These are phyloP conservation scores for Coccomyxa subellipsoidea DNA, from an alignment of 163 green algal species.

Conservation along the genomic window DNA sequence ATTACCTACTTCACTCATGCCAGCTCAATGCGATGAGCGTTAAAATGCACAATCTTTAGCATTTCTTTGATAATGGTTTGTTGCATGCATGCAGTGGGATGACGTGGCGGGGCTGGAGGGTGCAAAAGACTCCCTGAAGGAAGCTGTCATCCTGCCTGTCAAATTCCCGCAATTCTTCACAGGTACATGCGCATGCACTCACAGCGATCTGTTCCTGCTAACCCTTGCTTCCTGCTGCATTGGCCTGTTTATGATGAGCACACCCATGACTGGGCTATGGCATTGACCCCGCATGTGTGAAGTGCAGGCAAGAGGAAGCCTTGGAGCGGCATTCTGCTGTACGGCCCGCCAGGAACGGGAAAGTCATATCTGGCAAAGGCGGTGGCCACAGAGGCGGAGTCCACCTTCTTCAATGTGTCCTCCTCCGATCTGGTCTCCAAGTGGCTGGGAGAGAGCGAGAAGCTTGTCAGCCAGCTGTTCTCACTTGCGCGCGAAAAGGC, in stretches of 20 bases:
- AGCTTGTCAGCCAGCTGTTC: slow-evolving; percentile 94
- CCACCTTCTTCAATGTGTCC: slow-evolving; percentile 91
- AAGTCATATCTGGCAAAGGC: slow-evolving; percentile 99
- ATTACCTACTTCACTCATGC: too few relatives aligned
- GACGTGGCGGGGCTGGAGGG: slow-evolving; percentile 96
- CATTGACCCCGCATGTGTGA: not conserved
- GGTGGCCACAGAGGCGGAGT: slow-evolving; percentile 97
- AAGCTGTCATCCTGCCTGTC: slow-evolving; percentile 97
- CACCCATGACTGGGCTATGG: too few relatives aligned
- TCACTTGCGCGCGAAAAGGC: slow-evolving; percentile 83
- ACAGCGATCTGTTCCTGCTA: too few relatives aligned
- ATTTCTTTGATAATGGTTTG: not conserved
- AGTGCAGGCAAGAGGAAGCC: slow-evolving; percentile 93
- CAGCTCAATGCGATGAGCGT: too few relatives aligned
- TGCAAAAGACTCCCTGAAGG: slow-evolving; percentile 96
- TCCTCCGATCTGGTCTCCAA: slow-evolving; percentile 89
- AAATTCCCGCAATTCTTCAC: slow-evolving; percentile 94
- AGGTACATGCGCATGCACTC: not conserved
- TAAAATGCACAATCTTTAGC: too few relatives aligned
- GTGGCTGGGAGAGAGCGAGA: slow-evolving; percentile 98
- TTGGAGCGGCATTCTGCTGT: slow-evolving; percentile 97
- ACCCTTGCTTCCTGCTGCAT: too few relatives aligned
- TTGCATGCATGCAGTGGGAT: slow-evolving; percentile 64
- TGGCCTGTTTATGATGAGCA: too few relatives aligned
- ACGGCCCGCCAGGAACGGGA: slow-evolving; percentile 94